Evolutionary conservation across 345 rosid species (phyloP).

Genomic region (Ailanthus altissimus): DNA sequence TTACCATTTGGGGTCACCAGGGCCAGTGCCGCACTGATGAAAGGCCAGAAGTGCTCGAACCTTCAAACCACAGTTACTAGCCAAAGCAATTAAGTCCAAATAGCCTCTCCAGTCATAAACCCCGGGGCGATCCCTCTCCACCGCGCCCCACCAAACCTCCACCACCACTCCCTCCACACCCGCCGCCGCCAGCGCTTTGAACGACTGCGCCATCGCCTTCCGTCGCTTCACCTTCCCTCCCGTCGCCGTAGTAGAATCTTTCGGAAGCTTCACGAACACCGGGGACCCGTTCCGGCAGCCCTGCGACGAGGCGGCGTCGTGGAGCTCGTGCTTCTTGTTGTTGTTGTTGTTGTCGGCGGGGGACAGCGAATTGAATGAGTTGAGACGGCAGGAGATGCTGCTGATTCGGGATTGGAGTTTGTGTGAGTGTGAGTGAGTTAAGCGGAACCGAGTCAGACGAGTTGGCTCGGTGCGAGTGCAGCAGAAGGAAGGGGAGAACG

Average conservation of each 20-base stretch:
- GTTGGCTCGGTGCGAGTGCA: slow-evolving; percentile 26
- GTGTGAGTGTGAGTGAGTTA: slow-evolving; percentile 12
- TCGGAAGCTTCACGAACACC: slow-evolving; percentile 54
- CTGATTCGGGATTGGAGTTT: slow-evolving; percentile 12
- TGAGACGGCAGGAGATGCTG: slow-evolving; percentile 28
- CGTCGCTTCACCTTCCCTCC: slow-evolving; percentile 28
- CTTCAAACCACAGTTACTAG: slow-evolving; percentile 43
- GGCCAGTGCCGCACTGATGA: slow-evolving; percentile 46
- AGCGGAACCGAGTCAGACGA: slow-evolving; percentile 24
- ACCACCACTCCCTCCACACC: slow-evolving; percentile 58
- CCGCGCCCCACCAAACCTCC: slow-evolving; percentile 66
- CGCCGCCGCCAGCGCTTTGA: slow-evolving; percentile 39
- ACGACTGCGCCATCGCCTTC: slow-evolving; percentile 40
- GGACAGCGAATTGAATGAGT: slow-evolving; percentile 35
- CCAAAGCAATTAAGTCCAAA: slow-evolving; percentile 44
- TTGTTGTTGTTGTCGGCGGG: slow-evolving; percentile 39
- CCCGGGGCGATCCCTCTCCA: slow-evolving; percentile 47
- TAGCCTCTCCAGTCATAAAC: slow-evolving; percentile 52
- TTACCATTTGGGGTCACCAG: slow-evolving; percentile 49
- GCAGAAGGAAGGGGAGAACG: slow-evolving; percentile 37
- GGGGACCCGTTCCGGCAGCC: slow-evolving; percentile 34
- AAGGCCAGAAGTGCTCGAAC: slow-evolving; percentile 47
- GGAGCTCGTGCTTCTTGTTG: slow-evolving; percentile 31
- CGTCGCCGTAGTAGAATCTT: slow-evolving; percentile 33
- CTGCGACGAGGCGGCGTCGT: slow-evolving; percentile 21